Base-by-base conservation (phyloP, 1,284 basidiomycete genomes). In the Sanghuangporus sanghuang region DNA sequence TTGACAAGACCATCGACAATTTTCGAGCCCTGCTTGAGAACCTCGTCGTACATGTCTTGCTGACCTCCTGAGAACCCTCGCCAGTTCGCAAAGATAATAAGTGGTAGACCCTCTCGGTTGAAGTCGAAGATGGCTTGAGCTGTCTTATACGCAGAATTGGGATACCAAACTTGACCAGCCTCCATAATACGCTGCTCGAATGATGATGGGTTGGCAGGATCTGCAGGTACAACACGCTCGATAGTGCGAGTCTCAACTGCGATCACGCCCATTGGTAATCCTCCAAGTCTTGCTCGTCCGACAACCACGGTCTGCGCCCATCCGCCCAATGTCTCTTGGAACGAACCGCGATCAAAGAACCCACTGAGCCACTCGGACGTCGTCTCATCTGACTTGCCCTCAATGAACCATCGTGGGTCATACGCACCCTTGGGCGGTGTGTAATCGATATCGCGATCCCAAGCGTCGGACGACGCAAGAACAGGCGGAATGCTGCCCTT, bases 1-100 rank as follows among this genome's bases (percentile, higher is more conserved):
- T 85, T 89, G 57, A 95, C 96, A 42, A 99, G 84, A 52, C 96
- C 97, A 74, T 99, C 97, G 76, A 99, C 97, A 68, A 99, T 99
- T 79, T 96, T 96, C 46, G 94, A 91, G 56, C 94, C 94, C 74
- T 96, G 93, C 77, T 96, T 96, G 72, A 96, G 81, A 66, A 96
- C 86, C 72, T 95, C 94, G 75, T 96, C 93, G 71, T 93, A 95
- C 95, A 98, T 98, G 77, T 98, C 96, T 76, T 97, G 95, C 77
- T 98, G 96, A 71, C 97, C 97, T 69, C 97, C 97, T 27, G 97
- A 99, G 88, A 99, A 99, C 44, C 97, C 97, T 82, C 97, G 94
- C 96, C 97, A 99, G 82, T 99, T 99, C 67, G 97, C 97, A 71
- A 99, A 98, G 76, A 99, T 96, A 76, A 99, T 94, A 67, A 99